These are phyloP conservation scores for Neovahlkampfia damariscottae DNA, from an alignment of 78 protist genomes.

Conservation along the genomic window DNA sequence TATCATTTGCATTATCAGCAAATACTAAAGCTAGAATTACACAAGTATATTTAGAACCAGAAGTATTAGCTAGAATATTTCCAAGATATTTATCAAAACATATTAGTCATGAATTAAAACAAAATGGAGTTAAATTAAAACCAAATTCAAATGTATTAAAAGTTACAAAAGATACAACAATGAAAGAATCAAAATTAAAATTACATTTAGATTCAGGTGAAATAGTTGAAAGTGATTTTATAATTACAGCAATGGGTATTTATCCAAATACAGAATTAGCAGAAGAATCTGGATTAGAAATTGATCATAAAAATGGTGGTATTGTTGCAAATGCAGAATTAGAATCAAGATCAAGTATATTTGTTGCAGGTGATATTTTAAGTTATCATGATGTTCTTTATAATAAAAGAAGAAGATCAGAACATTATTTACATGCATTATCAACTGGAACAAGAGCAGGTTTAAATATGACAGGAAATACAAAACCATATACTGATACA, in stretches of 20 bases:
- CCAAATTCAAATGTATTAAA: neutral
- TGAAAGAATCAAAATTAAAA: neutral
- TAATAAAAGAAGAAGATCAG: conserved; percentile 51
- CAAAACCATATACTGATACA: conserved; percentile 26
- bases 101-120: neutral
- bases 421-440: conserved; percentile 75
- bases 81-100: neutral
- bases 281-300: conserved; percentile 36
- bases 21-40: neutral
- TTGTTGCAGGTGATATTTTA: conserved; percentile 67
- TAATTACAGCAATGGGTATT: conserved; percentile 41
- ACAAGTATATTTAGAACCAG: neutral
- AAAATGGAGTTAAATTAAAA: neutral
- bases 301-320: conserved; percentile 61
- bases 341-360: conserved; percentile 52
- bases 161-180: too few species aligned
- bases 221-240: conserved; percentile 33
- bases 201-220: conserved; percentile 25
- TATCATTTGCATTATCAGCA: conserved; percentile 37
- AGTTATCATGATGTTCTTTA: conserved; percentile 42
- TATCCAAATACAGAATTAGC: conserved; percentile 51
- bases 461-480: conserved; percentile 35
- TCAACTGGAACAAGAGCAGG: conserved; percentile 37
- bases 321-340: conserved; percentile 57
- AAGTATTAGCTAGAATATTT: neutral